These are phyloP conservation scores for Aspergillus carbonarius DNA, from an alignment of 2,329 filamentous ascomycete species.

Conservation along the genomic window DNA sequence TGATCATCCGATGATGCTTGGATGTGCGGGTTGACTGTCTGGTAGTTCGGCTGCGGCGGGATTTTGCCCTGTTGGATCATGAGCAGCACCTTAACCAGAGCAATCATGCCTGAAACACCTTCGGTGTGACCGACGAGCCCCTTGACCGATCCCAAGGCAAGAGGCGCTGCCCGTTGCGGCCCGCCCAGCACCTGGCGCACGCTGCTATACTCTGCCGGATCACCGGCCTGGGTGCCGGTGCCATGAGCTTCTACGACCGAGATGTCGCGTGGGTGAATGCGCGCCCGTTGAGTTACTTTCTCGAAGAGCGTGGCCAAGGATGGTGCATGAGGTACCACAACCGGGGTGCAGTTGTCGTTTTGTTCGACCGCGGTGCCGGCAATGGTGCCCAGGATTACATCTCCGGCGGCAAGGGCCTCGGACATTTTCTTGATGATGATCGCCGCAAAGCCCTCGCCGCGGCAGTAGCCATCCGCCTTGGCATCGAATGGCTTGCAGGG, in stretches of 20 bases:
- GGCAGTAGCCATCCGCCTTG: conserved; percentile 53
- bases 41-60: conserved; percentile 24
- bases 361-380: conserved; percentile 34
- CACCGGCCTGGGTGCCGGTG: conserved; percentile 34
- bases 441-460: conserved; percentile 49
- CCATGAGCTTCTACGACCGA: conserved; percentile 37
- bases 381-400: conserved; percentile 46
- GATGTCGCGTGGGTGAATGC: conserved; percentile 26
- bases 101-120: conserved; percentile 32
- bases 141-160: conserved; percentile 34
- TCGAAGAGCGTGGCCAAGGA: conserved; percentile 34
- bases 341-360: conserved; percentile 27
- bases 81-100: conserved; percentile 31
- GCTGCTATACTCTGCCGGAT: conserved; percentile 30
- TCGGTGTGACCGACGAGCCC: conserved; percentile 37
- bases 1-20: conserved; percentile 8
- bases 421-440: conserved; percentile 51
- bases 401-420: conserved; percentile 49
- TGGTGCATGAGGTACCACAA: conserved; percentile 18
- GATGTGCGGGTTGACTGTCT: conserved; percentile 22
- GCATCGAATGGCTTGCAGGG: conserved; percentile 50
- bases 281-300: conserved; percentile 22
- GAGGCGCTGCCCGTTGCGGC: conserved; percentile 6
- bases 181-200: conserved; percentile 25
- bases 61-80: conserved; percentile 28